Evolutionary conservation across 371 early-diverging fungal genomes (phyloP).

Genomic region (Chytridiales sp.): DNA sequence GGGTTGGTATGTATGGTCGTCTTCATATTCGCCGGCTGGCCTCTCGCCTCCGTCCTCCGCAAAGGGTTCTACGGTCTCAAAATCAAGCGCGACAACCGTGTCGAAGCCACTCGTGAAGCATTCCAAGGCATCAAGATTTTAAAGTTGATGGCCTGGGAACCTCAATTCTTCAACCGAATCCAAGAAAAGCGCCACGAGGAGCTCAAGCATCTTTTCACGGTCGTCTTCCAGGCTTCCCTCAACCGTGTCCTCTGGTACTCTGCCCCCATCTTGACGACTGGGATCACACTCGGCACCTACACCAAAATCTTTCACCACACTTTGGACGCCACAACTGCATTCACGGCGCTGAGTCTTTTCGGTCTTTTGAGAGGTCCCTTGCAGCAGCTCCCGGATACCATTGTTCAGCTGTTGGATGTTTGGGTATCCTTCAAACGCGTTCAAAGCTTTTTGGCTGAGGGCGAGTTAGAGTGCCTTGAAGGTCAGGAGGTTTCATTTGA

Average conservation of each 20-base stretch:
- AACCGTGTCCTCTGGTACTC: conserved; percentile 22
- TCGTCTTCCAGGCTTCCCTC: background rate
- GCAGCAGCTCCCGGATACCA: conserved; percentile 17
- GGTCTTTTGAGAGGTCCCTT: background rate
- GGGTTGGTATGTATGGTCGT: conserved; percentile 39
- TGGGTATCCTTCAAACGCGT: conserved; percentile 29
- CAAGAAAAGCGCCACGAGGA: conserved; percentile 13
- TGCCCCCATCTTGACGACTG: conserved; percentile 24
- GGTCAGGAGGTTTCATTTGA: background rate
- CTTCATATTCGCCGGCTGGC: conserved; percentile 29
- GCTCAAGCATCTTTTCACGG: background rate
- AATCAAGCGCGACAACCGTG: conserved; percentile 9
- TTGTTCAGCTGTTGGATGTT: conserved; percentile 21
- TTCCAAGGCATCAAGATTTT: conserved; percentile 31
- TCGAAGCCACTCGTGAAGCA: conserved; percentile 28
- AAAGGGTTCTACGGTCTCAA: conserved; percentile 1
- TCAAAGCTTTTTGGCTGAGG: conserved; percentile 18
- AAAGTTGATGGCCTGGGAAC: conserved; percentile 41
- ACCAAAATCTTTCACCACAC: background rate
- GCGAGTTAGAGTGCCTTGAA: conserved; percentile 24
- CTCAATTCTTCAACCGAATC: conserved; percentile 34
- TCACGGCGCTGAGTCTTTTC: conserved; percentile 1
- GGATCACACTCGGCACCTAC: conserved; percentile 21
- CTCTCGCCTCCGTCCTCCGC: conserved; percentile 15
- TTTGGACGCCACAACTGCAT: conserved; percentile 1